These are phyloP conservation scores for Tricholoma sp. DNA, from an alignment of 768 basidiomycete genomes.

Conservation along the genomic window DNA sequence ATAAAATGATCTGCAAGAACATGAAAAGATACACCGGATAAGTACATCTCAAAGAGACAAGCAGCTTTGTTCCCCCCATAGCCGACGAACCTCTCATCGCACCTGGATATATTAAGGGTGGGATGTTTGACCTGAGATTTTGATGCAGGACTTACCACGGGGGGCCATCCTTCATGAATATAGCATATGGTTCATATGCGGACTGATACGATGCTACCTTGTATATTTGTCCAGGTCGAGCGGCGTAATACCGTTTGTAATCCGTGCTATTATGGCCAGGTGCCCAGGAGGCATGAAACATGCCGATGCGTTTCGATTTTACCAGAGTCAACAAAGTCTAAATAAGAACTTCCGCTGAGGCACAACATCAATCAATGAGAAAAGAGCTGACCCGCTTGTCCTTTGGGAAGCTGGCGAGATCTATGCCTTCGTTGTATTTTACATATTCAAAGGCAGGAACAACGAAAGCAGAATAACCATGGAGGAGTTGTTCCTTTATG, in stretches of 20 bases:
- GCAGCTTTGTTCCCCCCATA: constrained; percentile 94
- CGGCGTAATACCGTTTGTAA: constrained; percentile 60
- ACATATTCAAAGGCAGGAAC: constrained; percentile 83
- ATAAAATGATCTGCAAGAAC: constrained; percentile 86
- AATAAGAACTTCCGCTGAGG: background rate
- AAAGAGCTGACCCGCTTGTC: constrained; percentile 55
- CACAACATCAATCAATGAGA: background rate
- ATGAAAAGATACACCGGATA: constrained; percentile 79
- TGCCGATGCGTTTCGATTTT: constrained; percentile 48
- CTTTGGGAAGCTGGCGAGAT: constrained; percentile 55
- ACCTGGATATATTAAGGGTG: constrained; percentile 42
- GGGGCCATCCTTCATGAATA: constrained; percentile 70
- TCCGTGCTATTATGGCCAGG: constrained; percentile 81
- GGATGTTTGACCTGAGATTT: constrained; percentile 1
- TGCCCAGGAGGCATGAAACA: constrained; percentile 77
- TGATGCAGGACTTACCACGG: constrained; percentile 50
- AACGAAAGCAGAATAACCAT: constrained; percentile 68
- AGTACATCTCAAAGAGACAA: constrained; percentile 86
- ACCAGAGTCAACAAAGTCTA: constrained; percentile 59
- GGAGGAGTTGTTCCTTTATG: constrained; percentile 43
- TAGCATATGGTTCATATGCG: constrained; percentile 85
- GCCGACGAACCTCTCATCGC: constrained; percentile 86
- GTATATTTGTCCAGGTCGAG: constrained; percentile 65
- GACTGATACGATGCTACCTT: constrained; percentile 73
- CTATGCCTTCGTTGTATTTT: constrained; percentile 56